Evolutionary conservation across 352 stramenopile species (phyloP).

Genomic region (Pythium myriotylum): DNA sequence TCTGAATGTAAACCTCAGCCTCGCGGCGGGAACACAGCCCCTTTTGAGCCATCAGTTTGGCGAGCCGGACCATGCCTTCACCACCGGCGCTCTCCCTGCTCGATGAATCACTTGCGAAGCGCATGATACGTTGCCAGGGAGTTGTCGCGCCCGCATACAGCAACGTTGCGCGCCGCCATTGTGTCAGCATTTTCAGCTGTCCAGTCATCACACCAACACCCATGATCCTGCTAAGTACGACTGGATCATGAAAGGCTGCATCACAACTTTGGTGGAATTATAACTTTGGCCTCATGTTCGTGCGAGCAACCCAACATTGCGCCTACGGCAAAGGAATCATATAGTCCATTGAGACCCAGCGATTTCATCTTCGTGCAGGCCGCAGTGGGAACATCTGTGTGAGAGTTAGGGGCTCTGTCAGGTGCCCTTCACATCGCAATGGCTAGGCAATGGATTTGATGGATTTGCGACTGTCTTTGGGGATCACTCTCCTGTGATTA

Average conservation of each 20-base stretch:
- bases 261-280: neutral
- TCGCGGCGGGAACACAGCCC: conserved; percentile 82
- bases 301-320: no score
- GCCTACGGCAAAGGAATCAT: no score
- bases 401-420: no score
- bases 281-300: no score
- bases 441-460: no score
- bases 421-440: no score
- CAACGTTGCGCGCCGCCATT: neutral
- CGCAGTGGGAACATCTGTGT: no score
- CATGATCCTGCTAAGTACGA: conserved; percentile 17
- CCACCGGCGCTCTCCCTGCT: neutral
- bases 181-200: conserved; percentile 4
- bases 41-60: conserved; percentile 81
- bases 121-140: neutral
- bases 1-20: conserved; percentile 81
- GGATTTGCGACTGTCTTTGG: no score
- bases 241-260: conserved; percentile 9
- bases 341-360: no score
- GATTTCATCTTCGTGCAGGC: no score
- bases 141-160: neutral
- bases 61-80: conserved; percentile 52
- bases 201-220: neutral
- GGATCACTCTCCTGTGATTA: no score
- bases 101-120: neutral